phyloP scores from a whole-genome alignment of 139 green algal species.

The Yamagishiella unicocca region DNA sequence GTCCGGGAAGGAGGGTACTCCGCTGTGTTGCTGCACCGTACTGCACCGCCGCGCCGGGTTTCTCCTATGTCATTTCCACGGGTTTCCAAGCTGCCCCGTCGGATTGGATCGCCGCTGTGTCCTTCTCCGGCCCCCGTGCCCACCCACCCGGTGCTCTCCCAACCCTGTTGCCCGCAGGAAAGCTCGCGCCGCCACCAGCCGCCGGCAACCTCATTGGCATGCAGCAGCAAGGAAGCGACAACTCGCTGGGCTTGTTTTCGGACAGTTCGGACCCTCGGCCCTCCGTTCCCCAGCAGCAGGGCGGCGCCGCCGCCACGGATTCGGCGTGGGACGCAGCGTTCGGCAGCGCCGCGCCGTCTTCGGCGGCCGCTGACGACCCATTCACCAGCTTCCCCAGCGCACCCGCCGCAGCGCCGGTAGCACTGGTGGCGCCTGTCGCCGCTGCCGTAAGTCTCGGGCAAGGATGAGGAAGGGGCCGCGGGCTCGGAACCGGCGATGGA shows the following conservation, averaged over 20 bases:
- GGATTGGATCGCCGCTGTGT: not conserved
- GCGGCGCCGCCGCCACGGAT: not conserved
- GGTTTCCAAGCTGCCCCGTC: not conserved
- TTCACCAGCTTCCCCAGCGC: not conserved
- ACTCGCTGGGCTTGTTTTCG: constrained; percentile 2
- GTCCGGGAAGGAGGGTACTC: not conserved
- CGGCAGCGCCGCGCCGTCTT: not conserved
- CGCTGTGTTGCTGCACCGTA: not conserved
- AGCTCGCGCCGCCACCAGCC: constrained; percentile 8
- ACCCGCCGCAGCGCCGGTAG: not conserved
- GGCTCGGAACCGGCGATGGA: too few species aligned
- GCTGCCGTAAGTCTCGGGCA: not conserved
- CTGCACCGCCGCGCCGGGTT: not conserved
- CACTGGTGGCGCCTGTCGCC: not conserved
- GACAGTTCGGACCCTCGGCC: not conserved
- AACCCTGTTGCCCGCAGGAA: not conserved
- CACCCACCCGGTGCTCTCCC: not conserved
- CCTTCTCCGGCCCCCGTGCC: too few species aligned
- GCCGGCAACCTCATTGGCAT: not conserved
- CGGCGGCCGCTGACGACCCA: not conserved
- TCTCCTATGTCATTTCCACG: not conserved
- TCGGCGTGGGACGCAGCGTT: not conserved
- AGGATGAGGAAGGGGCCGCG: too few species aligned
- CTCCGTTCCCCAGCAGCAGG: not conserved
- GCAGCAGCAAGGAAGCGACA: not conserved